phyloP scores from a whole-genome alignment of 305 asterid genomes.

The Withania somnifera region DNA sequence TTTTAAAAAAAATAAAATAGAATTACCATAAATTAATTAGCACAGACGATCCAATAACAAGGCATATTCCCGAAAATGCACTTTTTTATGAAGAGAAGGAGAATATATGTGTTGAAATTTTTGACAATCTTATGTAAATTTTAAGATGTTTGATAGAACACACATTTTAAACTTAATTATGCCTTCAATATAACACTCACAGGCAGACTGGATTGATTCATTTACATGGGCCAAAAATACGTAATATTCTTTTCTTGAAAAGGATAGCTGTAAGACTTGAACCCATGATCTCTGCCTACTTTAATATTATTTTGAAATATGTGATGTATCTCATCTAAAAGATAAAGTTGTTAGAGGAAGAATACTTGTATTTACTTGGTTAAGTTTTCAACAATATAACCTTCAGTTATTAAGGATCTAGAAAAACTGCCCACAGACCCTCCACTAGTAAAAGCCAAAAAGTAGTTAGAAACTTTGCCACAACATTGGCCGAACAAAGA shows the following conservation, averaged over 20 bases:
- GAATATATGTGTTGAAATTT: not conserved
- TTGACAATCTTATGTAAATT: not conserved
- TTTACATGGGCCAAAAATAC: not conserved
- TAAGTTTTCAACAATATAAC: not conserved
- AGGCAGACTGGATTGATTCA: not conserved
- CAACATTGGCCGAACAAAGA: not conserved
- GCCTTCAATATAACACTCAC: not conserved
- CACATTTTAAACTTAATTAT: not conserved
- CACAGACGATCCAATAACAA: not conserved
- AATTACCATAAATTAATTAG: not conserved
- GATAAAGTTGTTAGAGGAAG: not conserved
- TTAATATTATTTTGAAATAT: not conserved
- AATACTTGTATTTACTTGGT: not conserved
- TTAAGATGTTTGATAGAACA: not conserved
- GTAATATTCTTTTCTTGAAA: not conserved
- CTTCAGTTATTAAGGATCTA: not conserved
- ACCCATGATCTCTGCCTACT: not conserved
- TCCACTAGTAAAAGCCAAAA: not conserved
- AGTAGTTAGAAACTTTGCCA: not conserved
- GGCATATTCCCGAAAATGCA: not conserved
- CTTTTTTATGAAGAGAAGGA: not conserved
- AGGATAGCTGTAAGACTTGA: not conserved
- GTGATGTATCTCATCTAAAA: not conserved
- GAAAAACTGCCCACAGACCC: not conserved
- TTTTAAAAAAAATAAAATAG: not conserved